Percentiles rank a stretch among this genome's conserved stretches.
Conservation (phyloP, 768 basidiomycete genomes). For the Panaeolus papilionaceus region DNA sequence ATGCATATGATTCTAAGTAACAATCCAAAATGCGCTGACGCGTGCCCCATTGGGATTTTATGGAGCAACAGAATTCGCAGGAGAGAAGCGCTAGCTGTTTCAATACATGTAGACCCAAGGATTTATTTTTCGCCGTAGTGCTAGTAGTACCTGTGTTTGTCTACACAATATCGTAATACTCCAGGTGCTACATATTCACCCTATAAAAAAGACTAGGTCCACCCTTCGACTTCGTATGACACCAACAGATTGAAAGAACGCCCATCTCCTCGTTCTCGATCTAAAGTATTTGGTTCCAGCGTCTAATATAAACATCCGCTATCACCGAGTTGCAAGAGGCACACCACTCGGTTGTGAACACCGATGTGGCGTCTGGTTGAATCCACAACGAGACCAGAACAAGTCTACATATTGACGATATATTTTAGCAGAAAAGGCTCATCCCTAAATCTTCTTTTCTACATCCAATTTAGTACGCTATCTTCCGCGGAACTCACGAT, state of each 20-base stretch:
- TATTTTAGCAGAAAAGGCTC: not conserved
- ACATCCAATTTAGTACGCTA: not conserved
- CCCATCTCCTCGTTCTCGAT: not conserved
- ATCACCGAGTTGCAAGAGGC: not conserved
- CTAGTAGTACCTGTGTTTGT: too few species aligned
- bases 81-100: not conserved
- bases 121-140: too few species aligned
- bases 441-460: not conserved
- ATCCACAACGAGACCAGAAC: not conserved
- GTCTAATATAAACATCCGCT: slow-evolving; percentile 12
- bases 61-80: not conserved
- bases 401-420: not conserved
- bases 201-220: too few species aligned
- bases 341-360: not conserved
- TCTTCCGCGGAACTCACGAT: slow-evolving; percentile 6
- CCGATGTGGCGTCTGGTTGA: not conserved
- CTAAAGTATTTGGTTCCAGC: slow-evolving; percentile 5
- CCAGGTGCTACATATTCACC: too few species aligned
- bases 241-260: not conserved
- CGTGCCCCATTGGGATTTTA: not conserved
- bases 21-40: not conserved
- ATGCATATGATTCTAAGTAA: not conserved
- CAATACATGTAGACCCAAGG: not conserved
- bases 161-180: too few species aligned
- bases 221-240: not conserved